Conservation (phyloP, 768 basidiomycete species). For the Rhizopogon vinicolor region DNA sequence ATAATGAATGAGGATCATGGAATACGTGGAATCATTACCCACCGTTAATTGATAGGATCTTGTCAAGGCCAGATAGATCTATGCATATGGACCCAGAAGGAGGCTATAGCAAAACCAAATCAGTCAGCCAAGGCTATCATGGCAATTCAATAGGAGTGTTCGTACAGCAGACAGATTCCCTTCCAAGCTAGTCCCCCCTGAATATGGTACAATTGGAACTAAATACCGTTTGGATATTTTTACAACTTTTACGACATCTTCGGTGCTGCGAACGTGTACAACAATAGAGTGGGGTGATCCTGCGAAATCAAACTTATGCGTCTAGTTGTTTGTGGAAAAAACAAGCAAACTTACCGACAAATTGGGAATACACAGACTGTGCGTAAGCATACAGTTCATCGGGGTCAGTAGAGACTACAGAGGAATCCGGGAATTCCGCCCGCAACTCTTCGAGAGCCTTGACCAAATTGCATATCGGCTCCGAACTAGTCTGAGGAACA, state of each 20-base stretch:
- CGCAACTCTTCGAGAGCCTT: constrained; percentile 47
- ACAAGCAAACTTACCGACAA: constrained; percentile 32
- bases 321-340: constrained; percentile 24
- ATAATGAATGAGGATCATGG: neutral
- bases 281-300: constrained; percentile 26
- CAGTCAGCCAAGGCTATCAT: neutral
- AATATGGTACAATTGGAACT: constrained; percentile 73
- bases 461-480: constrained; percentile 24
- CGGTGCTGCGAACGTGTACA: constrained; percentile 58
- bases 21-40: constrained; percentile 17
- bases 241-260: constrained; percentile 76
- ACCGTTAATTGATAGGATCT: constrained; percentile 51
- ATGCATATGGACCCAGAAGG: constrained; percentile 50
- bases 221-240: constrained; percentile 63
- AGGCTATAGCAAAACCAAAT: neutral
- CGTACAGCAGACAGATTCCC: constrained; percentile 73
- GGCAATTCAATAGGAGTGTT: neutral
- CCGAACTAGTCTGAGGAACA: neutral
- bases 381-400: constrained; percentile 50
- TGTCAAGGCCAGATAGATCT: constrained; percentile 56
- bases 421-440: constrained; percentile 33
- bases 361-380: constrained; percentile 61
- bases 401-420: constrained; percentile 45
- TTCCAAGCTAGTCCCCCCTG: constrained; percentile 81
- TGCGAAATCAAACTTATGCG: neutral